Conservation (phyloP, 1,139 yeast species). For the Blastobotrys arbuscula region DNA sequence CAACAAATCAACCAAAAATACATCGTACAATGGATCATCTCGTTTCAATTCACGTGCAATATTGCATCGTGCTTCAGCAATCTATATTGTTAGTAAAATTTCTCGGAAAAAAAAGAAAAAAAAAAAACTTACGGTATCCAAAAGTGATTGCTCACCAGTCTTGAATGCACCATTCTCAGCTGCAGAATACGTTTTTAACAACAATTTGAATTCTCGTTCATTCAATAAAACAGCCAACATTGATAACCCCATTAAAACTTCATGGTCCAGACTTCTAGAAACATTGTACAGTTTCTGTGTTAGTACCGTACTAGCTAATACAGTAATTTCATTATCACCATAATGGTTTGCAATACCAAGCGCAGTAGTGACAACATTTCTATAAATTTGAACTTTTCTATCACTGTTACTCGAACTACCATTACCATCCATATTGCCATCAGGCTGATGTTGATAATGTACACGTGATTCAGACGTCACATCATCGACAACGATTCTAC, state of each 20-base stretch:
- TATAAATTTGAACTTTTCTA: constrained; percentile 15
- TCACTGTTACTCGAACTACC: constrained; percentile 1
- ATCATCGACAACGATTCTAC: not conserved
- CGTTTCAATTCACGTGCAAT: constrained; percentile 42
- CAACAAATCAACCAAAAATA: constrained; percentile 62
- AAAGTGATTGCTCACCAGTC: constrained; percentile 23
- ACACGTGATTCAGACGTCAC: not conserved
- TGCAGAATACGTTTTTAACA: constrained; percentile 40
- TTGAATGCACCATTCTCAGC: constrained; percentile 27
- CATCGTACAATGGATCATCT: constrained; percentile 45
- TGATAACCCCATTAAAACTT: constrained; percentile 50
- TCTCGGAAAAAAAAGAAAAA: not conserved
- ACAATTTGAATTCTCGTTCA: constrained; percentile 53
- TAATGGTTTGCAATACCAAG: constrained; percentile 64
- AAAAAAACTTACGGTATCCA: constrained; percentile 28
- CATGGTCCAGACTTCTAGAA: constrained; percentile 36
- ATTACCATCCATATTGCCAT: not conserved
- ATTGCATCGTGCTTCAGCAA: constrained; percentile 20
- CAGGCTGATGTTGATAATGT: not conserved
- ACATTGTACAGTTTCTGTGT: constrained; percentile 66
- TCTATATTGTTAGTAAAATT: constrained; percentile 12
- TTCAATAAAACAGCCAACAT: constrained; percentile 55
- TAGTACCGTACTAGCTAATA: constrained; percentile 73
- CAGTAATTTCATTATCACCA: constrained; percentile 70
- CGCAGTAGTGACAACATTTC: constrained; percentile 62